phyloP scores from a whole-genome alignment of 2,329 filamentous ascomycete genomes.

The Verticillium albo-atrum region DNA sequence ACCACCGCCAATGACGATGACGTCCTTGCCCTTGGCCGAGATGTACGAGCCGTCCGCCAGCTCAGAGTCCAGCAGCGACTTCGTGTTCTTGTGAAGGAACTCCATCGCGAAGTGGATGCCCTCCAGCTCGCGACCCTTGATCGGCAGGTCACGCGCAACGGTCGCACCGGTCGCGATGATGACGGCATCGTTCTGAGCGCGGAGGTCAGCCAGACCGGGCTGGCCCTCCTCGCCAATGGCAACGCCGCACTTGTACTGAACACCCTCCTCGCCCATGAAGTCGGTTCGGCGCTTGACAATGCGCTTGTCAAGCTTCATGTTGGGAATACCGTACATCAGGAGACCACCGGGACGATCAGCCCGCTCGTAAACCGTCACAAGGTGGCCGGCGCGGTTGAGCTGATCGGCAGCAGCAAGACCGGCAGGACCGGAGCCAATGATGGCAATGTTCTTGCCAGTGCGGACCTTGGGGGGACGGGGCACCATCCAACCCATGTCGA shows the following conservation, averaged over 20 bases:
- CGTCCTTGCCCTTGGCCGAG: slow-evolving; percentile 91
- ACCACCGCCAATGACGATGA: slow-evolving; percentile 94
- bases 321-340: slow-evolving; percentile 97
- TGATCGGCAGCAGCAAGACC: slow-evolving; percentile 90
- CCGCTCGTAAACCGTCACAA: slow-evolving; percentile 87
- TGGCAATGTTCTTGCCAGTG: slow-evolving; percentile 81
- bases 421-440: slow-evolving; percentile 89
- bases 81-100: slow-evolving; percentile 96
- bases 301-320: slow-evolving; percentile 99
- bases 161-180: slow-evolving; percentile 91
- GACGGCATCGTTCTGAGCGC: slow-evolving; percentile 73
- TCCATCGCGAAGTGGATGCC: slow-evolving; percentile 97
- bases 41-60: slow-evolving; percentile 82
- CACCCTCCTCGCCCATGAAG: slow-evolving; percentile 87
- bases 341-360: slow-evolving; percentile 86
- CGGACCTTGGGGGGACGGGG: slow-evolving; percentile 73
- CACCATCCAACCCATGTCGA: slow-evolving; percentile 98
- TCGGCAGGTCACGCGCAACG: slow-evolving; percentile 86
- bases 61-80: slow-evolving; percentile 90
- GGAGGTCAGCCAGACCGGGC: slow-evolving; percentile 63
- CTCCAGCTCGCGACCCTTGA: slow-evolving; percentile 80
- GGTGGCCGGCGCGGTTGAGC: slow-evolving; percentile 87
- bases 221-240: slow-evolving; percentile 69
- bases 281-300: slow-evolving; percentile 93
- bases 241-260: slow-evolving; percentile 75